These are phyloP conservation scores for Botrytis medusae DNA, from an alignment of 2,329 filamentous ascomycete species.

Conservation along the genomic window DNA sequence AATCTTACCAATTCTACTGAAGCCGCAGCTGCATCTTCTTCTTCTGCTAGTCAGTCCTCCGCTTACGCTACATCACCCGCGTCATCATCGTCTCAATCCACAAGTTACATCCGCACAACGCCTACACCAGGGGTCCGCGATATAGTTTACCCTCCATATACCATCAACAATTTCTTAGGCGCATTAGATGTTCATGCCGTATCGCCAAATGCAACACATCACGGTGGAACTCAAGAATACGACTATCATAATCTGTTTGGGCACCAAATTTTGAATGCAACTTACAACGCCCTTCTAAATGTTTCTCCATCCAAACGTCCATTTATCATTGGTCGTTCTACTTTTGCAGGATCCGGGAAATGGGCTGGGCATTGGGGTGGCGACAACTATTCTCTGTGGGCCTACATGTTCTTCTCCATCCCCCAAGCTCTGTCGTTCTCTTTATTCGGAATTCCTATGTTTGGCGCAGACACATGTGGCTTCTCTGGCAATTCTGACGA, in stretches of 20 bases:
- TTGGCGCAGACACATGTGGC: slow-evolving; percentile 68
- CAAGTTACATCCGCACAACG: slow-evolving; percentile 56
- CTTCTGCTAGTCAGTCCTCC: slow-evolving; percentile 50
- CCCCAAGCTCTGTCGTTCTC: slow-evolving; percentile 74
- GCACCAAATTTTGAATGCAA: slow-evolving; percentile 73
- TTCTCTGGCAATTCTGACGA: slow-evolving; percentile 67
- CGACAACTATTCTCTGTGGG: slow-evolving; percentile 70
- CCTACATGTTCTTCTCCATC: slow-evolving; percentile 74
- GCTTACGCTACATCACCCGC: slow-evolving; percentile 40
- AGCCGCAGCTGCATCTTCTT: slow-evolving; percentile 58
- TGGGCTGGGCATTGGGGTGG: slow-evolving; percentile 82
- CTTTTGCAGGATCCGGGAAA: slow-evolving; percentile 74
- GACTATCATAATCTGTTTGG: slow-evolving; percentile 82
- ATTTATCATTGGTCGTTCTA: slow-evolving; percentile 81
- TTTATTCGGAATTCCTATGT: slow-evolving; percentile 76
- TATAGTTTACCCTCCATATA: slow-evolving; percentile 73
- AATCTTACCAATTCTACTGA: slow-evolving; percentile 67
- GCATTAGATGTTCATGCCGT: slow-evolving; percentile 72
- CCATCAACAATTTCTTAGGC: slow-evolving; percentile 71
- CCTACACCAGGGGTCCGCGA: slow-evolving; percentile 64
- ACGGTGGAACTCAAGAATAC: slow-evolving; percentile 72
- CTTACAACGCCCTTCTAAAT: slow-evolving; percentile 49
- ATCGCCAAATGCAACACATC: slow-evolving; percentile 74
- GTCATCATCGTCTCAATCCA: slow-evolving; percentile 34
- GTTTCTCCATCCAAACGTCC: slow-evolving; percentile 63